Evolutionary conservation across 768 basidiomycete species (phyloP).

Genomic region (Naganishia friedmannii): DNA sequence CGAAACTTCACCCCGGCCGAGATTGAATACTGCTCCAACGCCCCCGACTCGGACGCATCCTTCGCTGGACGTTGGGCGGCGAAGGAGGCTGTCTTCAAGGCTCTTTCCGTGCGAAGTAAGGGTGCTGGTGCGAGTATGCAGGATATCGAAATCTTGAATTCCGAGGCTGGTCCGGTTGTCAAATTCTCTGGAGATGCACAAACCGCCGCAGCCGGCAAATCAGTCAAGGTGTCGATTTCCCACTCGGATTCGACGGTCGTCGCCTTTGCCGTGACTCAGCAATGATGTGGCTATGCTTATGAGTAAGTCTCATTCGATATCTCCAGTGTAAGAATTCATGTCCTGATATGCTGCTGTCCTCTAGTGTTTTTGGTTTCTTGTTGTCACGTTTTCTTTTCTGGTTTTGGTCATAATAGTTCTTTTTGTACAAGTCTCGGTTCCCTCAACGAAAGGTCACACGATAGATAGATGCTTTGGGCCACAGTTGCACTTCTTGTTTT

Average conservation of each 20-base stretch:
- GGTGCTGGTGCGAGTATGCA: constrained; percentile 93
- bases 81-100: constrained; percentile 94
- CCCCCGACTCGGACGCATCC: constrained; percentile 81
- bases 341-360: background rate
- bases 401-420: constrained; percentile 21
- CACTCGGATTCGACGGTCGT: constrained; percentile 77
- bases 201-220: constrained; percentile 67
- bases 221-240: constrained; percentile 80
- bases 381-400: constrained; percentile 5
- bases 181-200: constrained; percentile 62
- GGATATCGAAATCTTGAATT: constrained; percentile 89
- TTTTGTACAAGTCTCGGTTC: constrained; percentile 19
- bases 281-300: constrained; percentile 4
- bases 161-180: constrained; percentile 64
- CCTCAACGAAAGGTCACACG: constrained; percentile 16
- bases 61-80: constrained; percentile 97
- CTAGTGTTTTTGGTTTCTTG: background rate
- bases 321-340: background rate
- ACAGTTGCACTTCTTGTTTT: constrained; percentile 6
- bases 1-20: constrained; percentile 93
- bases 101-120: constrained; percentile 80
- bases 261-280: constrained; percentile 48
- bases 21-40: constrained; percentile 75
- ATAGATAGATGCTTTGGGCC: constrained; percentile 24
- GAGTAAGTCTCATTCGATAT: background rate